These are phyloP conservation scores for Phytophthora tubulina DNA, from an alignment of 352 stramenopile genomes.

Conservation along the genomic window DNA sequence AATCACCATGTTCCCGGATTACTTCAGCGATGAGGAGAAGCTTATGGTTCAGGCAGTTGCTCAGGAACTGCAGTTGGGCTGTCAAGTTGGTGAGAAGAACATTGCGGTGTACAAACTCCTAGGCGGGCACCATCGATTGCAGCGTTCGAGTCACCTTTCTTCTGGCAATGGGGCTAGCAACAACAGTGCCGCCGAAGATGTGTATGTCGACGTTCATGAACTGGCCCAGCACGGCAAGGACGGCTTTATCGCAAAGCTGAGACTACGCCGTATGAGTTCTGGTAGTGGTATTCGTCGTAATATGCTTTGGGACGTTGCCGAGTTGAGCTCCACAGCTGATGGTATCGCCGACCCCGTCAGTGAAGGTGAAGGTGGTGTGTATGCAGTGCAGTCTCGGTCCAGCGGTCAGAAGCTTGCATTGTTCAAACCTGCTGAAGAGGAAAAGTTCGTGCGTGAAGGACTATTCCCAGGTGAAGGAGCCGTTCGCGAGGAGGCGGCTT, in stretches of 20 bases:
- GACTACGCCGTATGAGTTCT: conserved; percentile 66
- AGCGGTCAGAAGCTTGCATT: conserved; percentile 82
- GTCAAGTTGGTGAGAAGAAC: conserved; percentile 71
- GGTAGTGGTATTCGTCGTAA: conserved; percentile 67
- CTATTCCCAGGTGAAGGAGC: conserved; percentile 75
- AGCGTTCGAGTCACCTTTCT: conserved; percentile 9
- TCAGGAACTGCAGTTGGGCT: conserved; percentile 61
- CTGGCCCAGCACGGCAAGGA: conserved; percentile 81
- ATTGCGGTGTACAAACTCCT: conserved; percentile 68
- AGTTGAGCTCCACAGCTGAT: conserved; percentile 59
- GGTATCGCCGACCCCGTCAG: conserved; percentile 62
- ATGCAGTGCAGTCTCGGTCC: conserved; percentile 71
- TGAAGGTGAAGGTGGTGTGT: conserved; percentile 79
- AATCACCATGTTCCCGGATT: conserved; percentile 77
- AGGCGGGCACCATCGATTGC: conserved; percentile 24
- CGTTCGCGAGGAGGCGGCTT: conserved; percentile 79
- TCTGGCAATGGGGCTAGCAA: conserved; percentile 2
- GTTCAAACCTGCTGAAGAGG: conserved; percentile 85
- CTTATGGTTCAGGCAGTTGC: conserved; percentile 60
- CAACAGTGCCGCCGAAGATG: conserved; percentile 48
- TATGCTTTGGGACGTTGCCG: conserved; percentile 84
- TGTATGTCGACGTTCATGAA: conserved; percentile 77
- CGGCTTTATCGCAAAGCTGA: conserved; percentile 72
- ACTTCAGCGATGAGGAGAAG: conserved; percentile 68
- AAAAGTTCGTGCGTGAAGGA: conserved; percentile 80